Base-by-base conservation (phyloP, 129 eudicot species). In the Tagetes erecta region DNA sequence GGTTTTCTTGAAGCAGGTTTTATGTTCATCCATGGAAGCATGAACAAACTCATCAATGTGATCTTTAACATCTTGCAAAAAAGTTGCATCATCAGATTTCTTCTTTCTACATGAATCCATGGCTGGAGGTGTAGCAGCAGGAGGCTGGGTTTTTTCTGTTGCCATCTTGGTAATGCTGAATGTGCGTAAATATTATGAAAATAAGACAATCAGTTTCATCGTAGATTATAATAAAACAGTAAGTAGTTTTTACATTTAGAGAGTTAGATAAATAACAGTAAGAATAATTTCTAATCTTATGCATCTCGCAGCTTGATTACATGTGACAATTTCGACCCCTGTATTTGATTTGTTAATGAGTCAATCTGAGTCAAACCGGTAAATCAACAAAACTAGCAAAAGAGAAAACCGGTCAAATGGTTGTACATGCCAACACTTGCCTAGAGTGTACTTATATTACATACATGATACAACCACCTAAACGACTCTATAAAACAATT, bases 11-110 rank as follows among this genome's bases (percentile, higher is more conserved):
- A 90, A 90, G 81, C 96, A 90, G 46, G 85, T 75, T 71, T 79
- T 82, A 70, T 90, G 96, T 71, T 87, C 96, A 64, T 87, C 92
- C 96, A 90, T 87, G 44, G 96, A 90, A 73, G 92, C 96, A 77
- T 90, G 76, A 46, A 87, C 64, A 35, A 89, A 89, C 75, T 90
- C 96, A 41, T 87, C 90, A 44, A 90, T 87, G 78, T 90, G 92
- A 76, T 87, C 92, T 78, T 78, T 85, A 10, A 90, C 80, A 67
- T 90, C 96, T 81, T 87, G 86, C 58, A 90, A 40, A 55, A 90
- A 85, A 44, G 88, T 83, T 56, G 91, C 93, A 36, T 87, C 83
- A 9, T 83, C 96, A 0, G 80, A 73, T 56, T 87, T 90, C 87
- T 85, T 90, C 83, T 85, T 90, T 53, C 92, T 78, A 34, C 96